Evolutionary conservation across 225 moss, liverwort and hornwort species (phyloP).

Genomic region (Marchantia paleacea): DNA sequence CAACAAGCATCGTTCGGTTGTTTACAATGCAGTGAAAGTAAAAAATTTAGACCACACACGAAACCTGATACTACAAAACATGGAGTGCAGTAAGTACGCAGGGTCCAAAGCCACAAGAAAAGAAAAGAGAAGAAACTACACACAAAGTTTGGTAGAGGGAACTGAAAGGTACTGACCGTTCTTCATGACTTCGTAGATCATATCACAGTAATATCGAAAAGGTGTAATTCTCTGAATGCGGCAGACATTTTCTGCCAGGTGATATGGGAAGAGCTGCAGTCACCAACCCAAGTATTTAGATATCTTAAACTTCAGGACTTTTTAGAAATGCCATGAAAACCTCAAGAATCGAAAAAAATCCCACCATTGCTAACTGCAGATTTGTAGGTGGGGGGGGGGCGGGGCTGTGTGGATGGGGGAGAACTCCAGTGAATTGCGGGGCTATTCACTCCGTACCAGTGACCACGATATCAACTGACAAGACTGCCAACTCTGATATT

Average conservation of each 20-base stretch:
- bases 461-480: neutral
- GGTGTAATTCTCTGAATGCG: constrained; percentile 60
- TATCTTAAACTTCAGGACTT: neutral
- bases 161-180: constrained; percentile 46
- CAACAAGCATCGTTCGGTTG: neutral
- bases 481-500: no score
- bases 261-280: constrained; percentile 74
- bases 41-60: neutral
- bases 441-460: neutral
- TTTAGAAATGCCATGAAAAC: neutral
- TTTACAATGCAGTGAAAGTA: neutral
- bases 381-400: no score
- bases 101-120: neutral
- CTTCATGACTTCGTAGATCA: constrained; percentile 81
- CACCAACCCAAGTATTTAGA: neutral
- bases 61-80: neutral
- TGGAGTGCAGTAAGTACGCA: neutral
- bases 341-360: neutral
- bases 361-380: neutral
- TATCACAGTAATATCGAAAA: constrained; percentile 72
- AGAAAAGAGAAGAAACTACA: neutral
- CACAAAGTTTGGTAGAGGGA: neutral
- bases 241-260: constrained; percentile 71
- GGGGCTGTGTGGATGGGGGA: no score
- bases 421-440: no score